Base-by-base conservation (phyloP, 129 eudicot species). In the Artemisia tridentata region DNA sequence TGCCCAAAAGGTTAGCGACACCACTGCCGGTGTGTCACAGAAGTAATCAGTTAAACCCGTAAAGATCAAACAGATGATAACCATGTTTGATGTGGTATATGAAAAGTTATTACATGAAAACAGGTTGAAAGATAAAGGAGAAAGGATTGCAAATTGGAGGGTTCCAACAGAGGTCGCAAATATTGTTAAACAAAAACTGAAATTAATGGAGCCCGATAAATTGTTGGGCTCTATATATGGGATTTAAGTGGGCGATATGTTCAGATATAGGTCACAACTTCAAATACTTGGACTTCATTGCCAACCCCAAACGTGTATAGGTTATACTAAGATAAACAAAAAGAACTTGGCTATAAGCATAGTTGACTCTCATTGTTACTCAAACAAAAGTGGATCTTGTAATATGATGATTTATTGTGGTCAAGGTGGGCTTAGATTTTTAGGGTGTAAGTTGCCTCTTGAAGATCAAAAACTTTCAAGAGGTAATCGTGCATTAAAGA, bases 321-420 rank as follows among this genome's bases (percentile, higher is more conserved):
- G 86, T 76, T 80, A 59, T 61, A 67, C 77, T 74, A 74, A 62
- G 0, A 61, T 59, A 27, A 58, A 63, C n/a, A 82, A 86, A 34
- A 72, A 72, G 68, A 72, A 68, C 48, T 6, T 69, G 10, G 96
- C 88, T 23, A 78, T 76, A 18, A 86, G 91, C 49, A 70, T 89
- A 11, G 93, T 86, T 9, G 76, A 80, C 19, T 72, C 90, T 0
- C 86, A 81, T 3, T 80, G 88, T 11, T 84, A 89, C 73, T 76
- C 60, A 1, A 78, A 84, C 20, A 61, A 57, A 43, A 68, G 69
- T 5, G 66, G 29, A 46, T 63, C 67, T 9, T 12, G 66, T 20
- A 83, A 82, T 45, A 69, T 51, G 17, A 17, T 89, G 10, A 29
- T 63, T 5, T 89, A 80, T 75, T 66, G 57, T 10, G 93, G 93